A percentile compares a stretch with the other conserved stretches of the same genome.
Conservation (phyloP, 495 filamentous ascomycete species). For the Stereocaulon alpinum region DNA sequence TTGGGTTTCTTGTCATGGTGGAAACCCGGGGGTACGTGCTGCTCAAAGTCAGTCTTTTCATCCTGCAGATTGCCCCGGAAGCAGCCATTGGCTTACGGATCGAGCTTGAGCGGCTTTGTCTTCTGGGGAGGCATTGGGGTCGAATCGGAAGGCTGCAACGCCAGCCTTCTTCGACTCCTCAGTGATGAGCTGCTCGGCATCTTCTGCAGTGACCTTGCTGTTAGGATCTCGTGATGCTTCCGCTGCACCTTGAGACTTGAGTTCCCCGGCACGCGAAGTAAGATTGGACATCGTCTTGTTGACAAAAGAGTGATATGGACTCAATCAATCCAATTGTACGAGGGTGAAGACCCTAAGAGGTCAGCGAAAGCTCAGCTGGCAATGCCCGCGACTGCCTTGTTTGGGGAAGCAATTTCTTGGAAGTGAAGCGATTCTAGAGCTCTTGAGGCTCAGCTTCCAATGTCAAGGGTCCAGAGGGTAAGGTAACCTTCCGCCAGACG, state of each 20-base stretch:
- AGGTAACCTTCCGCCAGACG: not conserved
- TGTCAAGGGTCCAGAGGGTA: not conserved
- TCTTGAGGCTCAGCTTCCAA: not conserved
- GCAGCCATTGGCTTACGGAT: conserved; percentile 52
- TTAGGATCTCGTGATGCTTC: conserved; percentile 56
- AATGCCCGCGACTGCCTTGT: not conserved
- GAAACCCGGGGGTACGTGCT: conserved; percentile 53
- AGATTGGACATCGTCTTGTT: conserved; percentile 24
- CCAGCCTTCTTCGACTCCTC: conserved; percentile 69
- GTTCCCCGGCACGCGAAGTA: conserved; percentile 39
- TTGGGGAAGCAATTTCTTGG: not conserved
- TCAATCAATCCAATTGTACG: not conserved
- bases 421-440: not conserved
- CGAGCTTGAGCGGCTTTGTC: conserved; percentile 70
- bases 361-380: not conserved
- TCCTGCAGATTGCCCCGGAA: not conserved
- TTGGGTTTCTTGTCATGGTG: conserved; percentile 54
- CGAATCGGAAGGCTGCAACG: conserved; percentile 68
- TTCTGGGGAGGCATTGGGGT: conserved; percentile 74
- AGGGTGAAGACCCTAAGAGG: not conserved
- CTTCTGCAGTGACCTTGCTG: conserved; percentile 55
- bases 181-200: conserved; percentile 58
- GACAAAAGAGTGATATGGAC: not conserved
- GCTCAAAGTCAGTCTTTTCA: conserved; percentile 18
- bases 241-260: conserved; percentile 67